Conservation (phyloP, 495 filamentous ascomycete species). For the Penicillium desertorum region DNA sequence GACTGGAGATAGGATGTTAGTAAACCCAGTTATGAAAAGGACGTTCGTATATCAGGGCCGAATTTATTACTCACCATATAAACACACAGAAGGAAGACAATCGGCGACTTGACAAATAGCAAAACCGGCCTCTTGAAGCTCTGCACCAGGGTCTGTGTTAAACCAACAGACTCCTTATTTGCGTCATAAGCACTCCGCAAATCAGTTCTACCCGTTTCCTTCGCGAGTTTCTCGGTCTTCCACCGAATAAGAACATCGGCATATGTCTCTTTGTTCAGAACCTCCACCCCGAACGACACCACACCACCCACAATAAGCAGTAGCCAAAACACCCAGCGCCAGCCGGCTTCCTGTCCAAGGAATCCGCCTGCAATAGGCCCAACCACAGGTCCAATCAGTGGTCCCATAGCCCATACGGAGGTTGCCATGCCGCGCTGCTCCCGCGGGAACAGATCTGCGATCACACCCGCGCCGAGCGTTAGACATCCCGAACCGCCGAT, state of each 20-base stretch:
- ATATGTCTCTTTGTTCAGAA: slow-evolving; percentile 54
- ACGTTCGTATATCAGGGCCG: neutral
- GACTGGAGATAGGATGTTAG: slow-evolving; percentile 17
- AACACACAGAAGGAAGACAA: slow-evolving; percentile 51
- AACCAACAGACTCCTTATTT: slow-evolving; percentile 18
- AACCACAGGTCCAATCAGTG: slow-evolving; percentile 49
- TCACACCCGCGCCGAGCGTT: slow-evolving; percentile 54
- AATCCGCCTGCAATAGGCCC: slow-evolving; percentile 53
- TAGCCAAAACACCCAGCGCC: slow-evolving; percentile 58
- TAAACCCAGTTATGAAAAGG: neutral
- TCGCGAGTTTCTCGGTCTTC: slow-evolving; percentile 46
- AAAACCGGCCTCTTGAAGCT: slow-evolving; percentile 50
- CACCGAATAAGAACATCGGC: slow-evolving; percentile 49
- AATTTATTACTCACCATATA: slow-evolving; percentile 46
- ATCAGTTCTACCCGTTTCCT: slow-evolving; percentile 38
- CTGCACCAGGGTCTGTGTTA: slow-evolving; percentile 36
- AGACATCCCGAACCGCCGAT: slow-evolving; percentile 48
- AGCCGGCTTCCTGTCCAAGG: slow-evolving; percentile 48
- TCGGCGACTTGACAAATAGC: slow-evolving; percentile 47
- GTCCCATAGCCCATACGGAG: slow-evolving; percentile 28
- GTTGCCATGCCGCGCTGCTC: slow-evolving; percentile 50
- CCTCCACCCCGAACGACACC: slow-evolving; percentile 35
- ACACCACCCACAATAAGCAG: slow-evolving; percentile 48
- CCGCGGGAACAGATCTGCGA: slow-evolving; percentile 52
- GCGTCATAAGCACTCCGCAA: slow-evolving; percentile 25